A percentile compares a stretch with the other conserved stretches of the same genome.
These are phyloP conservation scores for Fusarium staphyleae DNA, from an alignment of 2,329 filamentous ascomycete genomes.

Conservation along the genomic window DNA sequence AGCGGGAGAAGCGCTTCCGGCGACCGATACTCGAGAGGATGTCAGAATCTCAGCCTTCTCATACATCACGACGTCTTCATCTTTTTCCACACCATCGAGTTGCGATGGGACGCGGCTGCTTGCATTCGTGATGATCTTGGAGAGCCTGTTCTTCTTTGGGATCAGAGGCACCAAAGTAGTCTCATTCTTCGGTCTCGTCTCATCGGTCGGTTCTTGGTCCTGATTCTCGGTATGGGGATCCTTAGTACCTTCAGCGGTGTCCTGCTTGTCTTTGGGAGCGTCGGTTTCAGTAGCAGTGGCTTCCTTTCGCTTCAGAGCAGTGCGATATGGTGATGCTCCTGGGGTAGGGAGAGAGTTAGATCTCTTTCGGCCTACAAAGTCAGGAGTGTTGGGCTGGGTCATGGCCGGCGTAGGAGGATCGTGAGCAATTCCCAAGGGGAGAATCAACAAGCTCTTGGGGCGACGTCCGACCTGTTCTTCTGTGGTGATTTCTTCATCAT, in stretches of 20 bases:
- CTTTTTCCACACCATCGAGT: conserved; percentile 45
- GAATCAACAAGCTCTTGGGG: conserved; percentile 54
- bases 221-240: conserved; percentile 5
- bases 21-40: conserved; percentile 62
- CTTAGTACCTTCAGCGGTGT: conserved; percentile 14
- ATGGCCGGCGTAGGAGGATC: conserved; percentile 45
- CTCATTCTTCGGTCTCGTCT: conserved; percentile 10
- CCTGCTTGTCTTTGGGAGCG: conserved; percentile 7
- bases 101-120: conserved; percentile 23
- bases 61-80: conserved; percentile 56
- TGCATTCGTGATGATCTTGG: conserved; percentile 37
- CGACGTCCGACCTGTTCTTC: conserved; percentile 46
- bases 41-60: conserved; percentile 67
- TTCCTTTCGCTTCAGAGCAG: conserved; percentile 25
- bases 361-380: conserved; percentile 46
- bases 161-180: conserved; percentile 13
- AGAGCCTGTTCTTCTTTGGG: conserved; percentile 33
- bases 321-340: conserved; percentile 35
- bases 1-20: conserved; percentile 58
- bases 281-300: background rate
- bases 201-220: conserved; percentile 11
- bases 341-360: conserved; percentile 42
- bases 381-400: conserved; percentile 48
- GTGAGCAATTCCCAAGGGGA: conserved; percentile 31
- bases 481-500: conserved; percentile 46